A percentile compares a stretch with the other conserved stretches of the same genome.
Evolutionary conservation across 306 rosid species (phyloP).

Genomic region (Lathyrus tuberosus): DNA sequence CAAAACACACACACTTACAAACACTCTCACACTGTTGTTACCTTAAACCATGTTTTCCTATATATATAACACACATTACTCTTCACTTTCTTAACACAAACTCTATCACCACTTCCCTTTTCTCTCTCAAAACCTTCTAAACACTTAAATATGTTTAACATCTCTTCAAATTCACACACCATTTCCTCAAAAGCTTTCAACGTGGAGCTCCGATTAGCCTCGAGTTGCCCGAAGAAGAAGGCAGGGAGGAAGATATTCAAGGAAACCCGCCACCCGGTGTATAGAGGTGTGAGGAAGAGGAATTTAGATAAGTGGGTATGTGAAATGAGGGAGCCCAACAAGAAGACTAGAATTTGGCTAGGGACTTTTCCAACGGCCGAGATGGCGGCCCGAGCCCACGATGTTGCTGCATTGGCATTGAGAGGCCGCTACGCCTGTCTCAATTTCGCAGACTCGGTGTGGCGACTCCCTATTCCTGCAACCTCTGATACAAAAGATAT

Average conservation of each 20-base stretch:
- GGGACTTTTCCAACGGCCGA: conserved; percentile 72
- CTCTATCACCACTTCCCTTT: too few relatives aligned
- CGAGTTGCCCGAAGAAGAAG: too few relatives aligned
- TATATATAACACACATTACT: too few relatives aligned
- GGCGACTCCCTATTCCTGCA: conserved; percentile 63
- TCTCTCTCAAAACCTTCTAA: too few relatives aligned
- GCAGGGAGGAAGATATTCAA: conserved; percentile 88
- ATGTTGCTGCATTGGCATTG: conserved; percentile 72
- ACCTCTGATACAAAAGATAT: conserved; percentile 60
- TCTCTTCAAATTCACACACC: too few relatives aligned
- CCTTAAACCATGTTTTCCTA: too few relatives aligned
- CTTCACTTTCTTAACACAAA: too few relatives aligned
- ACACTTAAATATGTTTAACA: too few relatives aligned
- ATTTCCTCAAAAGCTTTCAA: too few relatives aligned
- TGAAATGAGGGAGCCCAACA: conserved; percentile 85
- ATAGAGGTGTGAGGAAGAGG: conserved; percentile 70
- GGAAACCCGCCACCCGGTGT: conserved; percentile 90
- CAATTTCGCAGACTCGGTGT: conserved; percentile 73
- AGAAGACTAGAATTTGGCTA: conserved; percentile 59
- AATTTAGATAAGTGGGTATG: conserved; percentile 81
- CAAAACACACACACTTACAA: too few relatives aligned
- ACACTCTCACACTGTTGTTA: too few relatives aligned
- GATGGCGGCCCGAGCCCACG: conserved; percentile 90
- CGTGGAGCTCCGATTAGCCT: too few relatives aligned
- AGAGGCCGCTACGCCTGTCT: conserved; percentile 64